Conservation (phyloP, 208 protist species). For the Trypanosoma brucei region DNA sequence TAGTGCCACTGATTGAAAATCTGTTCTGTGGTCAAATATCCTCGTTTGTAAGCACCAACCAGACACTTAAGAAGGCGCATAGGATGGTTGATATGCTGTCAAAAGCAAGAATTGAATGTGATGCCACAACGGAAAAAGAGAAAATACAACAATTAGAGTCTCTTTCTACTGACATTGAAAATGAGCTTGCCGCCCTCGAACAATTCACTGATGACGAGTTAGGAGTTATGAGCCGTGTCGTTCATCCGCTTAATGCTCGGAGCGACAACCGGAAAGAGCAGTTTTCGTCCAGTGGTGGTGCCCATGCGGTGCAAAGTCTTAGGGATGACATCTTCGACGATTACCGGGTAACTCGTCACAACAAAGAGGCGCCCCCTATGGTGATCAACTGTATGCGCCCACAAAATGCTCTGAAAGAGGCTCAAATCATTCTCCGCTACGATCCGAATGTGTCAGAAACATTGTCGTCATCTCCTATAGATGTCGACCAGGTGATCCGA, state of each 20-base stretch:
- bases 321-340: conserved; percentile 58
- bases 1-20: conserved; percentile 46
- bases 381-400: conserved; percentile 58
- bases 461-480: conserved; percentile 53
- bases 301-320: conserved; percentile 65
- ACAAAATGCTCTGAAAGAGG: conserved; percentile 79
- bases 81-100: conserved; percentile 1
- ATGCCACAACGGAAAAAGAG: background rate
- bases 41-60: conserved; percentile 22
- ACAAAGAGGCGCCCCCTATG: conserved; percentile 49
- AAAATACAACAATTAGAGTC: background rate
- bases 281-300: conserved; percentile 75
- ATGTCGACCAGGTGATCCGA: conserved; percentile 83
- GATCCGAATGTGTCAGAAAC: conserved; percentile 43
- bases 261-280: conserved; percentile 60
- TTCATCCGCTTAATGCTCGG: conserved; percentile 63
- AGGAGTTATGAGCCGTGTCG: conserved; percentile 39
- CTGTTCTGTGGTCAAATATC: conserved; percentile 65
- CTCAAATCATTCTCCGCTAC: conserved; percentile 83
- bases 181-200: conserved; percentile 31
- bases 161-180: conserved; percentile 8
- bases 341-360: conserved; percentile 37
- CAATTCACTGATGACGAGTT: conserved; percentile 42
- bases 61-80: conserved; percentile 21
- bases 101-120: background rate